phyloP scores from a whole-genome alignment of 352 stramenopile species.

The Phytophthora agathidicida region DNA sequence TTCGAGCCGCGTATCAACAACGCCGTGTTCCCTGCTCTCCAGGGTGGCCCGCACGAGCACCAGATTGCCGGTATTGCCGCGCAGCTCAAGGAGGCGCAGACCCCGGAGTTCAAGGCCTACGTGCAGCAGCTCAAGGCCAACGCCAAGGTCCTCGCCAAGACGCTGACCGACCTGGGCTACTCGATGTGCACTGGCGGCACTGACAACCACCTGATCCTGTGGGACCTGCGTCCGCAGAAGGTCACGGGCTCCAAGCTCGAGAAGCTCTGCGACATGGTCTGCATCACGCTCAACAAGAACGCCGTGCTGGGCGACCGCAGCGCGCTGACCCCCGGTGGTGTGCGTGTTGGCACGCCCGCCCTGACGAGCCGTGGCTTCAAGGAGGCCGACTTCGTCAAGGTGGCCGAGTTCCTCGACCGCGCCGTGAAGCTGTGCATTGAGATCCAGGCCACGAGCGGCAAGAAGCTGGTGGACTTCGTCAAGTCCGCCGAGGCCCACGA shows the following conservation, averaged over 20 bases:
- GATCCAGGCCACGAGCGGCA: slow-evolving; percentile 91
- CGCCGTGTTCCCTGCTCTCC: slow-evolving; percentile 98
- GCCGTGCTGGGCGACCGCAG: slow-evolving; percentile 96
- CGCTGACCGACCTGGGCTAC: slow-evolving; percentile 94
- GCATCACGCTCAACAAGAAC: slow-evolving; percentile 99
- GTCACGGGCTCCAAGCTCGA: slow-evolving; percentile 99
- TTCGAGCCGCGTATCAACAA: slow-evolving; percentile 98
- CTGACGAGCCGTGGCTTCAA: slow-evolving; percentile 97
- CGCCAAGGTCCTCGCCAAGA: slow-evolving; percentile 92
- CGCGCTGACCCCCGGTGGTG: slow-evolving; percentile 94
- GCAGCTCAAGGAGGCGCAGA: slow-evolving; percentile 97
- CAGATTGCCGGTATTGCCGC: slow-evolving; percentile 99
- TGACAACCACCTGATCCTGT: slow-evolving; percentile 99
- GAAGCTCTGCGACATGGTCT: slow-evolving; percentile 97
- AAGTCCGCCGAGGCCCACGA: slow-evolving; percentile 85
- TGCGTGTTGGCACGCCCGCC: slow-evolving; percentile 96
- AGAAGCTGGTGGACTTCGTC: slow-evolving; percentile 94
- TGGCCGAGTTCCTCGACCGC: slow-evolving; percentile 96
- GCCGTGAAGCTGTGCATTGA: slow-evolving; percentile 94
- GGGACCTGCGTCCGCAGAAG: slow-evolving; percentile 95
- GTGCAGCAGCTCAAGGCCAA: slow-evolving; percentile 95
- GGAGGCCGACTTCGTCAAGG: slow-evolving; percentile 95
- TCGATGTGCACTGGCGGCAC: slow-evolving; percentile 97
- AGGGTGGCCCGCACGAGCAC: slow-evolving; percentile 98
- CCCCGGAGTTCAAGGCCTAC: slow-evolving; percentile 98